These are phyloP conservation scores for Juncus effusus DNA, from an alignment of 176 grass and related monocot genomes.

Conservation along the genomic window DNA sequence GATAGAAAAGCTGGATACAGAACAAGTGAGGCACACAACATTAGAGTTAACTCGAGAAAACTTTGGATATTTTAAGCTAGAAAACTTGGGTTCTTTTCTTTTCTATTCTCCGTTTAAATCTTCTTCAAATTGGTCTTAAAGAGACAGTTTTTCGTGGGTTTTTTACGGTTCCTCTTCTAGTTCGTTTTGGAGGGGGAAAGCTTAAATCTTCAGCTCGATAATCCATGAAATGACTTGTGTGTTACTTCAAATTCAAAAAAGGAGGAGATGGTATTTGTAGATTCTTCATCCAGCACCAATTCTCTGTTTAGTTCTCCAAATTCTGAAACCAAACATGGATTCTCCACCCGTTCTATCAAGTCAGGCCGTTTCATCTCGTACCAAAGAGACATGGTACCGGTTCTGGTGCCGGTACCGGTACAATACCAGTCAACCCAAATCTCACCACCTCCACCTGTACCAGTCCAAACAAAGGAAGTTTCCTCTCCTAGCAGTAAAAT, in stretches of 20 bases:
- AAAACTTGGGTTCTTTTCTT: constrained; percentile 17
- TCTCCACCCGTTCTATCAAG: not conserved
- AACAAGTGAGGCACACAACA: constrained; percentile 20
- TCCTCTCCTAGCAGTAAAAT: constrained; percentile 38
- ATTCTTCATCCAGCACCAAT: constrained; percentile 19
- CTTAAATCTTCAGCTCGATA: constrained; percentile 14
- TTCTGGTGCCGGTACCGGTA: not conserved
- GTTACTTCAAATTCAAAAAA: constrained; percentile 16
- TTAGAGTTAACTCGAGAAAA: constrained; percentile 7
- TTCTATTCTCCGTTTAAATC: not conserved
- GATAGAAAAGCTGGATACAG: constrained; percentile 15
- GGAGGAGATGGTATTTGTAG: constrained; percentile 37
- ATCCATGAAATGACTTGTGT: constrained; percentile 28
- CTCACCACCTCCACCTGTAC: constrained; percentile 23
- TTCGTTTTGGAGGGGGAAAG: constrained; percentile 25
- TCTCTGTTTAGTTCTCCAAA: constrained; percentile 6
- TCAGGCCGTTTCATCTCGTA: constrained; percentile 8
- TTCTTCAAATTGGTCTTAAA: constrained; percentile 21
- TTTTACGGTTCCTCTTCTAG: constrained; percentile 11
- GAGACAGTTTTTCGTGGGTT: constrained; percentile 14
- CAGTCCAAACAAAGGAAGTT: constrained; percentile 8
- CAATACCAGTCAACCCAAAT: constrained; percentile 25
- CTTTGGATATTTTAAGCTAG: not conserved
- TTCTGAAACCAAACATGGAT: constrained; percentile 13
- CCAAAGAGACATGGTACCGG: constrained; percentile 23